Evolutionary conservation across 1,139 yeast species (phyloP), one percentile per base, ranked within the genome.

Genomic region (Pichia norvegensis): DNA sequence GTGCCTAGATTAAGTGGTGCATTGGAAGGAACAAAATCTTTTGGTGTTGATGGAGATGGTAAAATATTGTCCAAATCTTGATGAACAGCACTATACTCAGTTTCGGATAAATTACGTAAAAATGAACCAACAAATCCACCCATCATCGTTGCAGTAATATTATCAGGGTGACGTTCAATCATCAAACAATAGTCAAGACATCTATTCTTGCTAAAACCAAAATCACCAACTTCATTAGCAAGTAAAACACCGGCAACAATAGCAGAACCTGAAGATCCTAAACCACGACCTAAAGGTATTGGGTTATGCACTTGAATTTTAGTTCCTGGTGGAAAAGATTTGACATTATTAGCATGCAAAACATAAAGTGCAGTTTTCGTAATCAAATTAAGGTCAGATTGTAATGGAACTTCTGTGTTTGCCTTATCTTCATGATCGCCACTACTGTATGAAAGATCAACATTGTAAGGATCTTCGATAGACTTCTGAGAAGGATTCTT

Each of bases 201-300:
- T 57, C 98, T 74, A 55, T 78, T 81, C 64, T 85, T 90, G 46
- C 81, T 70, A 52, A 87, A 77, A 1, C 77, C 79, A 41, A 92
- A 70, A 47, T 76, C 72, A 22, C 94, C 97, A 25, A 88, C 72
- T 56, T 82, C 92, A 61, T 85, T 86, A 39, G 95, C 98, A 37
- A 92, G 72, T 68, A 88, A 73, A n/a, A 85, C 92, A 55, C 98
- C 98, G 14, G 95, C 97, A 23, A 92, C 97, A 35, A 92, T 95
- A 36, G 98, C 98, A 11, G 97, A 95, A 42, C 97, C 98, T n/a
- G 95, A 85, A 1, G 97, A 90, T 1, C 98, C 98, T 50, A 92
- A 73, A 9, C 98, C 98, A 63, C 98, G 80, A 29, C 98, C 97
- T 52, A 92, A 72, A 7, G 98, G 97, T 55, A 92, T 88, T 29